Evolutionary conservation across 441 rosid genomes (phyloP).

Genomic region (Jatropha multifida): DNA sequence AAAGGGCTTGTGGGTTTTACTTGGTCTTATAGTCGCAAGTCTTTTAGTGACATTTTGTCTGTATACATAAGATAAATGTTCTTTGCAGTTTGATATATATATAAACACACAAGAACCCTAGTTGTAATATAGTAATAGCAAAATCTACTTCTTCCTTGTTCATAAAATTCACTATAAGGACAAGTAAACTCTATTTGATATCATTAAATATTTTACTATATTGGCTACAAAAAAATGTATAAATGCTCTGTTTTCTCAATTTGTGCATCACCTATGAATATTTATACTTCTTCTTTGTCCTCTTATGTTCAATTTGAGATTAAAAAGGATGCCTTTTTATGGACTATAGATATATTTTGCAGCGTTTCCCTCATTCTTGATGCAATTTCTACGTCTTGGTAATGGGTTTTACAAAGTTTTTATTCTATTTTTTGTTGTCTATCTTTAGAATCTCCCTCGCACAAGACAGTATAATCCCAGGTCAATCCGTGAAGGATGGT

Average conservation of each 20-base stretch:
- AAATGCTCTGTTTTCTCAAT: background rate
- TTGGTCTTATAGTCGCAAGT: background rate
- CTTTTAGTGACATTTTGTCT: background rate
- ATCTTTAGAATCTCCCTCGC: constrained; percentile 6
- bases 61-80: no score
- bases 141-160: no score
- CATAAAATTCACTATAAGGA: no score
- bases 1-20: background rate
- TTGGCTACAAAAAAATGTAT: background rate
- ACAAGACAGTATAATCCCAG: constrained; percentile 7
- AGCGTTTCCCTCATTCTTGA: background rate
- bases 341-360: no score
- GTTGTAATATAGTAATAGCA: no score
- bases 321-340: background rate
- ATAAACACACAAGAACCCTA: background rate
- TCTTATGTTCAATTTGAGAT: background rate
- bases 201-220: no score
- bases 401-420: background rate
- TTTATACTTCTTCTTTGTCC: background rate
- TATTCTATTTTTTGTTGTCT: constrained; percentile 5
- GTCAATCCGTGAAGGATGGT: constrained; percentile 21
- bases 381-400: background rate
- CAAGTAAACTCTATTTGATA: no score
- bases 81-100: no score
- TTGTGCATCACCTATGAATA: background rate